Conservation (phyloP, 2,329 filamentous ascomycete species). For the Amesomyces nigricolor region DNA sequence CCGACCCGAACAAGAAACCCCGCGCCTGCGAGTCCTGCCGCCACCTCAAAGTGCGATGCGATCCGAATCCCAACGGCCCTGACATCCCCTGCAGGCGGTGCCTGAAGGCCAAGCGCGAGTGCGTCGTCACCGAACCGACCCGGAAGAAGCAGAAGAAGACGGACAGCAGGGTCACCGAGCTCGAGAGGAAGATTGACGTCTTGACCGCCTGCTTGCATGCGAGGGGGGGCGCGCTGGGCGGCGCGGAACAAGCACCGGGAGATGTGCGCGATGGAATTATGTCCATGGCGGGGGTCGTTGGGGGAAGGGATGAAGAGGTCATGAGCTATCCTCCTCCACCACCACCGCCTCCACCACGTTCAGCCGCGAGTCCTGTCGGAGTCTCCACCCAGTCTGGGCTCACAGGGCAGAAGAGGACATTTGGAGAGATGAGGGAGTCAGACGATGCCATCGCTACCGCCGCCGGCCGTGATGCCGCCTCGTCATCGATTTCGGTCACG, state of each 20-base stretch:
- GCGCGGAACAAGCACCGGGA: background rate
- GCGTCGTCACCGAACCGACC: conserved; percentile 67
- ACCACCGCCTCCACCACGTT: too few species aligned
- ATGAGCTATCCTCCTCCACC: background rate
- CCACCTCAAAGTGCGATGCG: conserved; percentile 76
- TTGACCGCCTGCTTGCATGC: conserved; percentile 74
- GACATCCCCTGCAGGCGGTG: conserved; percentile 69
- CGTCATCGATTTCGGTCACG: conserved; percentile 9
- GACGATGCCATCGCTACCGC: background rate
- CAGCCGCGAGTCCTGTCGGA: background rate
- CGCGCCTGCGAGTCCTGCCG: conserved; percentile 73
- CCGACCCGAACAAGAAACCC: conserved; percentile 61
- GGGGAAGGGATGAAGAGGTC: conserved; percentile 1
- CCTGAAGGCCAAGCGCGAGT: conserved; percentile 70
- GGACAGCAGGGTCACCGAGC: conserved; percentile 79
- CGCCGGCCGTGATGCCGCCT: background rate
- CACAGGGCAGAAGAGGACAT: conserved; percentile 9
- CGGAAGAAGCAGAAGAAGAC: conserved; percentile 88
- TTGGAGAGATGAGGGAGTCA: conserved; percentile 4
- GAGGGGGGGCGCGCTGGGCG: conserved; percentile 15
- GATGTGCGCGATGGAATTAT: background rate
- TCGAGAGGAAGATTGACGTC: conserved; percentile 89
- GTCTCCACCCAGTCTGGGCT: background rate
- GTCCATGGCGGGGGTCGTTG: background rate
- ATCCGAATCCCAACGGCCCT: conserved; percentile 59